Conservation (phyloP, 805 yeast genomes). For the Metschnikowia vanudenii region DNA sequence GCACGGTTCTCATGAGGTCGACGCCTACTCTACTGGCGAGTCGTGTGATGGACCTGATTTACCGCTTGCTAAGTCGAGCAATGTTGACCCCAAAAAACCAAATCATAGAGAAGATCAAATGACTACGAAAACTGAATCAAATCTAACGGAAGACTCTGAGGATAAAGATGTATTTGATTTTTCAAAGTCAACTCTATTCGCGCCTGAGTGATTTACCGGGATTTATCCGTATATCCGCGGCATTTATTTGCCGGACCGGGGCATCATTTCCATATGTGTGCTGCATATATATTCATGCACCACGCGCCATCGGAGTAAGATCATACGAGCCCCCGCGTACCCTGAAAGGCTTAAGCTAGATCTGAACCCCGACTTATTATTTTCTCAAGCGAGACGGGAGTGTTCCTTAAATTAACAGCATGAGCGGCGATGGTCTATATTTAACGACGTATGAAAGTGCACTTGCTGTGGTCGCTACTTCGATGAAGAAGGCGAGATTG, state of each 20-base stretch:
- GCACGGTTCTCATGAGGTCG: background rate
- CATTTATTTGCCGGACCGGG: background rate
- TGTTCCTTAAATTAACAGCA: background rate
- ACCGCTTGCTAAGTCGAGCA: too few relatives aligned
- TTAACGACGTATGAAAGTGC: conserved; percentile 81
- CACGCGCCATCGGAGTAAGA: background rate
- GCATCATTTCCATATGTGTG: background rate
- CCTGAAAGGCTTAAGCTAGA: too few relatives aligned
- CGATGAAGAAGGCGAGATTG: conserved; percentile 78
- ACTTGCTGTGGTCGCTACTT: conserved; percentile 77
- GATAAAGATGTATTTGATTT: conserved; percentile 9
- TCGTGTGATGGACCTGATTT: too few relatives aligned
- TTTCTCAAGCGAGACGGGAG: background rate
- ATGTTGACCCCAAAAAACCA: too few relatives aligned
- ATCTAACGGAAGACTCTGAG: background rate
- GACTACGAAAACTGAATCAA: background rate
- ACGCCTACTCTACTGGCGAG: too few relatives aligned
- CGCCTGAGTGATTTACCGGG: conserved; percentile 2
- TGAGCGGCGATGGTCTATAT: conserved; percentile 39
- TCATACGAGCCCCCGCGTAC: background rate
- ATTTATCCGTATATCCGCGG: conserved; percentile 11
- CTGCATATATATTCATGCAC: conserved; percentile 1
- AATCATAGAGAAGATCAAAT: background rate
- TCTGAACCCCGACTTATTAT: too few relatives aligned
- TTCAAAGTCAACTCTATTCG: conserved; percentile 12